Percentiles rank a stretch among this genome's conserved stretches.
These are phyloP conservation scores for Solanum bulbocastanum DNA, from an alignment of 257 asterid genomes.

Conservation along the genomic window DNA sequence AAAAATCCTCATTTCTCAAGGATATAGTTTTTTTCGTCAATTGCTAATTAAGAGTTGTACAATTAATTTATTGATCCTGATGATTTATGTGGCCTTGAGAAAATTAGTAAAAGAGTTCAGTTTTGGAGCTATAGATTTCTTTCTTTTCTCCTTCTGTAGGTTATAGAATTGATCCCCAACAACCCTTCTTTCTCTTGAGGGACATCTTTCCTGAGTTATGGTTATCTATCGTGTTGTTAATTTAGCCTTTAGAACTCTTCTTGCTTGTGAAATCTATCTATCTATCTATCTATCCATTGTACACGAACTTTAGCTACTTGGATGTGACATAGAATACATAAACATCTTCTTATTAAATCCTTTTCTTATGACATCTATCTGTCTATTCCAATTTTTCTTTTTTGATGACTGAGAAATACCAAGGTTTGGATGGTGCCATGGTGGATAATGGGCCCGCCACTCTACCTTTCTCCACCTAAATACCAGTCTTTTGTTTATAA, in stretches of 20 bases:
- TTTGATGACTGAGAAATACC: not conserved
- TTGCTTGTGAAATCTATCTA: not conserved
- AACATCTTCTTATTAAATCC: not conserved
- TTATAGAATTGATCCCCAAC: not conserved
- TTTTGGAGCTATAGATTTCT: not conserved
- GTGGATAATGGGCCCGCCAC: not conserved
- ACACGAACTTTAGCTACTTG: not conserved
- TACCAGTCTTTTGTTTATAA: not conserved
- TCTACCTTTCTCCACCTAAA: not conserved
- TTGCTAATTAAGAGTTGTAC: not conserved
- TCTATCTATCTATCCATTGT: not conserved
- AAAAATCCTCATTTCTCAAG: not conserved
- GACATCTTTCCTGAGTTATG: not conserved
- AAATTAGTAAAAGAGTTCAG: not conserved
- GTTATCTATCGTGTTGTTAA: not conserved
- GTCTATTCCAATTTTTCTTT: not conserved
- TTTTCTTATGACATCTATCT: not conserved
- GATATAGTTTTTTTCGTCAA: not conserved
- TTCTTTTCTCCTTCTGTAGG: not conserved
- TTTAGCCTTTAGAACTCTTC: not conserved
- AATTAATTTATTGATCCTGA: not conserved
- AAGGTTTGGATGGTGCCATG: not conserved
- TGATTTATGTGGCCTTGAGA: not conserved
- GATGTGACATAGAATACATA: not conserved
- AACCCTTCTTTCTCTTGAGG: not conserved